These are phyloP conservation scores for Eremothecium gossypii DNA, from an alignment of 1,139 yeast genomes.

Conservation along the genomic window DNA sequence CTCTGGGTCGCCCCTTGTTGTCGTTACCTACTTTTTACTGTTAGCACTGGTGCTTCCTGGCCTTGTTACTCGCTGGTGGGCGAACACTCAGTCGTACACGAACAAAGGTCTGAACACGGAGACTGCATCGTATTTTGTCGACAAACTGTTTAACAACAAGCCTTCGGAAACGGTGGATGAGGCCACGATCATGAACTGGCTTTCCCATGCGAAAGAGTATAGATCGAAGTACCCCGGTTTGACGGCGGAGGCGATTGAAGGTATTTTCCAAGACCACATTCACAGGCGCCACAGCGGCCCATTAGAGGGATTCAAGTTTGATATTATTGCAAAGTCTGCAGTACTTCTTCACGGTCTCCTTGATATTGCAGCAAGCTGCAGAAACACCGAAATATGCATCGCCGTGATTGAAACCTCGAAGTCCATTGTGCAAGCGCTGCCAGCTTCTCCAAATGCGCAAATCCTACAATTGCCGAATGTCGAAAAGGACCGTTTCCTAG, in stretches of 20 bases:
- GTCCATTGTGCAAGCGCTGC: slow-evolving; percentile 70
- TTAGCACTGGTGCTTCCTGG: slow-evolving; percentile 74
- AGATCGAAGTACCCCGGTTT: slow-evolving; percentile 37
- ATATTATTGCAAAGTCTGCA: slow-evolving; percentile 56
- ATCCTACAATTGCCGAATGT: slow-evolving; percentile 77
- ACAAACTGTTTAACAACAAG: slow-evolving; percentile 58
- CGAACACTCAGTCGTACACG: slow-evolving; percentile 67
- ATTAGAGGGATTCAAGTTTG: slow-evolving; percentile 36
- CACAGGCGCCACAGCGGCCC: slow-evolving; percentile 37
- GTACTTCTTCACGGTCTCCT: slow-evolving; percentile 61
- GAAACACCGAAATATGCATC: slow-evolving; percentile 56
- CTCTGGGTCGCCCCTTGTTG: slow-evolving; percentile 56
- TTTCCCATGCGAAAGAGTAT: slow-evolving; percentile 60
- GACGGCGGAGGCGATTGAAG: slow-evolving; percentile 39
- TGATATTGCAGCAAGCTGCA: slow-evolving; percentile 74
- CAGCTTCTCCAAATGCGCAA: slow-evolving; percentile 48
- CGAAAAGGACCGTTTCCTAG: slow-evolving; percentile 31
- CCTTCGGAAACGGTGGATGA: slow-evolving; percentile 63
- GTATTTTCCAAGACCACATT: slow-evolving; percentile 48
- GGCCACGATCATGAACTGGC: slow-evolving; percentile 49
- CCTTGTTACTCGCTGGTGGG: slow-evolving; percentile 87
- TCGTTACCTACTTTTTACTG: slow-evolving; percentile 53
- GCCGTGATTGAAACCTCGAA: slow-evolving; percentile 62
- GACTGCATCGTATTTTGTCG: slow-evolving; percentile 68
- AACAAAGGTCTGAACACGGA: slow-evolving; percentile 74